phyloP scores from a whole-genome alignment of 2,329 filamentous ascomycete genomes.

The Fonsecaea nubica region DNA sequence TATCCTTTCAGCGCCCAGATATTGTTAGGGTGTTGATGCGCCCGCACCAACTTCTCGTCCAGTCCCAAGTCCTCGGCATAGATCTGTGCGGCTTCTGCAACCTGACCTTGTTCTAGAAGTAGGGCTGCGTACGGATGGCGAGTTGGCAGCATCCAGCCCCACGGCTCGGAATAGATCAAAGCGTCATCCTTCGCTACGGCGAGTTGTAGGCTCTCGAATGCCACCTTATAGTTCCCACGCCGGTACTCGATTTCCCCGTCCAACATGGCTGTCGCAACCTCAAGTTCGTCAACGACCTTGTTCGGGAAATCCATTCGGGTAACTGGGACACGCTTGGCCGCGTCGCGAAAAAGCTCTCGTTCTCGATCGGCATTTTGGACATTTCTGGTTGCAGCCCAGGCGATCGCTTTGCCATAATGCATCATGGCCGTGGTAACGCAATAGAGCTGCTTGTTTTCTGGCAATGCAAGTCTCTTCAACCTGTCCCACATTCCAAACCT shows the following conservation, averaged over 20 bases:
- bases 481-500: too few species aligned
- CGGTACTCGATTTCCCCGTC: constrained; percentile 77
- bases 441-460: too few species aligned
- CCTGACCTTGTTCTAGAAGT: constrained; percentile 68
- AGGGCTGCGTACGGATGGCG: constrained; percentile 74
- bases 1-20: constrained; percentile 77
- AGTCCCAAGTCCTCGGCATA: constrained; percentile 70
- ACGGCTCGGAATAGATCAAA: constrained; percentile 74
- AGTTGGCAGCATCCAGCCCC: constrained; percentile 79
- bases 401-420: constrained; percentile 72
- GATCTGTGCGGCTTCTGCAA: constrained; percentile 61
- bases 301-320: constrained; percentile 74
- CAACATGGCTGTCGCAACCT: constrained; percentile 69
- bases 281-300: constrained; percentile 67
- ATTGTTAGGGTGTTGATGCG: constrained; percentile 72
- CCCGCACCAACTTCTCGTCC: constrained; percentile 64
- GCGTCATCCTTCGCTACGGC: constrained; percentile 67
- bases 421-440: constrained; percentile 69
- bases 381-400: constrained; percentile 64
- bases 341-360: constrained; percentile 58
- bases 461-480: too few species aligned
- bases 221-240: constrained; percentile 61
- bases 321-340: constrained; percentile 60
- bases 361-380: constrained; percentile 62
- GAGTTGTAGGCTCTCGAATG: constrained; percentile 64